phyloP scores from a whole-genome alignment of 228 moss, liverwort and hornwort species.

The Sphagnum magellanicum region DNA sequence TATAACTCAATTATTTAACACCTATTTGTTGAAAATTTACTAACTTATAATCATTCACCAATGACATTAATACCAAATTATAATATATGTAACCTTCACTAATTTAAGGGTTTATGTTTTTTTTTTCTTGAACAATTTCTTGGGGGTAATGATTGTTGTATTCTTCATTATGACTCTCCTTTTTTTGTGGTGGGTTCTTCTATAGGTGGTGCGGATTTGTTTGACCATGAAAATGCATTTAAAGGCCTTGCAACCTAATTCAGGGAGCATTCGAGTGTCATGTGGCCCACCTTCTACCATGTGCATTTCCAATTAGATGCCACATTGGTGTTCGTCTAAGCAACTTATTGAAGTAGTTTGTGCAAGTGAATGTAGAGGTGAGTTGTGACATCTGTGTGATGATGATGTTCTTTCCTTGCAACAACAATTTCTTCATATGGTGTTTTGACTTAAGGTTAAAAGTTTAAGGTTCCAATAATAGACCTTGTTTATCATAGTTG shows the following conservation, averaged over 20 bases:
- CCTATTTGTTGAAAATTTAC: no score
- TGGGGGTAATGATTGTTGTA: no score
- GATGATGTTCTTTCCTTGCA: no score
- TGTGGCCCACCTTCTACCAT: conserved; percentile 77
- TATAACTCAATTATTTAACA: no score
- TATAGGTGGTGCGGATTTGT: conserved; percentile 80
- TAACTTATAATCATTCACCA: no score
- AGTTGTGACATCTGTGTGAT: conserved; percentile 8
- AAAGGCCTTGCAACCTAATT: conserved; percentile 58
- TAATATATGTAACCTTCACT: no score
- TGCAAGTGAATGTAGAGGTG: conserved; percentile 67
- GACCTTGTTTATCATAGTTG: no score
- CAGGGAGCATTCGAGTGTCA: conserved; percentile 58
- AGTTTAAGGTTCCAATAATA: no score
- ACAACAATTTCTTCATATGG: no score
- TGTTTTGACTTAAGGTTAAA: no score
- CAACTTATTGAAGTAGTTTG: conserved; percentile 73
- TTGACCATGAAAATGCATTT: conserved; percentile 75
- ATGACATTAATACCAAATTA: no score
- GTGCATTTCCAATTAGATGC: conserved; percentile 64
- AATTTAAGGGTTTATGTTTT: no score
- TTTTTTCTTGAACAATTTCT: not conserved
- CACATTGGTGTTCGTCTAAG: conserved; percentile 67
- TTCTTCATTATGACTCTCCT: conserved; percentile 6
- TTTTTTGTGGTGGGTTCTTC: conserved; percentile 1